Percentiles rank a stretch among this genome's conserved stretches.
phyloP scores from a whole-genome alignment of 2,329 filamentous ascomycete genomes.

The Epichloe gansuensis region DNA sequence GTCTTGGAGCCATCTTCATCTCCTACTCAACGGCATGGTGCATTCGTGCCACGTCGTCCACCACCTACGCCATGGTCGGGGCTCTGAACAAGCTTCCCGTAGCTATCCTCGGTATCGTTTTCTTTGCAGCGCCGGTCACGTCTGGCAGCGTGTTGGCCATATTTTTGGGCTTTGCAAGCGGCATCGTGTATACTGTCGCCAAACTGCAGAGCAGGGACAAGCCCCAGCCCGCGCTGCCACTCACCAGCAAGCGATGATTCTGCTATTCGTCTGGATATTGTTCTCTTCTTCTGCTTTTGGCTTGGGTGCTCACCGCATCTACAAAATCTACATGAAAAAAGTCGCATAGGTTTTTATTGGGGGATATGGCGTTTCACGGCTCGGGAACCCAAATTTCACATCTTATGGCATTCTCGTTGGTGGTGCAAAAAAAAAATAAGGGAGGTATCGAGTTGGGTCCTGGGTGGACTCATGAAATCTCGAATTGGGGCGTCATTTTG shows the following conservation, averaged over 20 bases:
- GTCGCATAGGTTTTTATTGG: neutral
- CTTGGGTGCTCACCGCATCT: neutral
- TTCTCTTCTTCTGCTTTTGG: neutral
- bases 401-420: neutral
- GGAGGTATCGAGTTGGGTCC: neutral
- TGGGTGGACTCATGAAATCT: neutral
- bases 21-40: constrained; percentile 99
- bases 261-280: neutral
- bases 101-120: constrained; percentile 79
- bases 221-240: constrained; percentile 2
- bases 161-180: constrained; percentile 77
- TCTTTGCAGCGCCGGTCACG: constrained; percentile 90
- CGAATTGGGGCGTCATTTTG: no score
- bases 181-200: constrained; percentile 63
- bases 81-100: constrained; percentile 97
- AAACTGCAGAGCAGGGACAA: constrained; percentile 6
- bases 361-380: neutral
- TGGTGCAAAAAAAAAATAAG: neutral
- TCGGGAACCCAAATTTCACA: neutral
- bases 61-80: constrained; percentile 97
- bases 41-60: constrained; percentile 91
- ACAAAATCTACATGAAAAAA: neutral
- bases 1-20: constrained; percentile 88
- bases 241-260: constrained; percentile 3
- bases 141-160: constrained; percentile 88